Conservation (phyloP, 1,284 basidiomycete species). For the Microbotryomycetes sp. region DNA sequence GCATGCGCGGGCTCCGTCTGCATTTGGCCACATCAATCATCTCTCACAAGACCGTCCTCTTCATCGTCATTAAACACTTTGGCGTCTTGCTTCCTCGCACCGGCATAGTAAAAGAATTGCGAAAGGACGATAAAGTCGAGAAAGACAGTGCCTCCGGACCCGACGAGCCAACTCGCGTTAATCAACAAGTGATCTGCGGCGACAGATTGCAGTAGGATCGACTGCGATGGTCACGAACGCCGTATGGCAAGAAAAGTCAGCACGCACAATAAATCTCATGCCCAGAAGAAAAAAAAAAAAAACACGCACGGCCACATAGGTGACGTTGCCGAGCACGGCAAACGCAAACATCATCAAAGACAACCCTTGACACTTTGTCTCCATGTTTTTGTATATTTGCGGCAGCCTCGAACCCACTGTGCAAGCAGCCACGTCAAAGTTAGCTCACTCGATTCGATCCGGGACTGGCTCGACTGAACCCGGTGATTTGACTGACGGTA, state of each 20-base stretch:
- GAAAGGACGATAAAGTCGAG: constrained; percentile 36
- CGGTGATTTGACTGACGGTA: constrained; percentile 24
- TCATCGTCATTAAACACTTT: neutral
- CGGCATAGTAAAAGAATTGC: constrained; percentile 3
- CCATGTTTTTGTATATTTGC: constrained; percentile 33
- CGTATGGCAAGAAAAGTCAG: neutral
- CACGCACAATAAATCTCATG: too few relatives aligned
- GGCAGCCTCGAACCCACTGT: constrained; percentile 31
- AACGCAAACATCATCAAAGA: constrained; percentile 36
- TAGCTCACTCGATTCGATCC: too few relatives aligned
- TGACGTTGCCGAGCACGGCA: constrained; percentile 34
- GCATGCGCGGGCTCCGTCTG: too few relatives aligned
- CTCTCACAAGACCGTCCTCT: neutral
- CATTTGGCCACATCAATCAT: neutral
- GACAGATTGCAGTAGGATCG: constrained; percentile 28
- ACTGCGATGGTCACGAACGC: neutral
- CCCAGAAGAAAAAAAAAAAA: neutral
- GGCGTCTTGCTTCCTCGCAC: neutral
- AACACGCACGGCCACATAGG: constrained; percentile 32
- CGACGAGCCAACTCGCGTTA: constrained; percentile 35
- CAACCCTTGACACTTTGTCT: constrained; percentile 36
- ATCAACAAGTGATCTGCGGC: constrained; percentile 31
- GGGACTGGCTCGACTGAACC: too few relatives aligned
- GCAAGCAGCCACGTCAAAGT: too few relatives aligned
- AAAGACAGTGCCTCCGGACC: constrained; percentile 34